Conservation (phyloP, 2,329 filamentous ascomycete genomes). For the Magnaporthiopsis incrustans region DNA sequence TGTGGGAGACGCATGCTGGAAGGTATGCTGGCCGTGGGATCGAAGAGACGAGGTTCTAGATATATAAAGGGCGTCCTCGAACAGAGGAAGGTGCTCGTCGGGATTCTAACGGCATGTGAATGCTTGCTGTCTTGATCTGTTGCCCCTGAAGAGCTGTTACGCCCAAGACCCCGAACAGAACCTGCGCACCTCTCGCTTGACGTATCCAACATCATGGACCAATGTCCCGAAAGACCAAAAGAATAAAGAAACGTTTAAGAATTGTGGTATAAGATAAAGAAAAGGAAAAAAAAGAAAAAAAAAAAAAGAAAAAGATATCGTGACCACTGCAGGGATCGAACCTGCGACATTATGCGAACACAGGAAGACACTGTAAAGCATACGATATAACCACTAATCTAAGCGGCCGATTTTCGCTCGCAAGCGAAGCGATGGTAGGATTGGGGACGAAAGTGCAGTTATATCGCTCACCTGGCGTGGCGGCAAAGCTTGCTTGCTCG, state of each 20-base stretch:
- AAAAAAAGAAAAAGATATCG: constrained; percentile 1
- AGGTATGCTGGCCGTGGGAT: background rate
- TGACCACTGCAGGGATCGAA: constrained; percentile 21
- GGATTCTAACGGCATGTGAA: no score
- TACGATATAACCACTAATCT: constrained; percentile 19
- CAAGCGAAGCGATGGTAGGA: background rate
- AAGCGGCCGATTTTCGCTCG: constrained; percentile 7
- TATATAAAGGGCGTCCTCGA: no score
- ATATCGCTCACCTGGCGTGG: background rate
- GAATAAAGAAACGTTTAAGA: no score
- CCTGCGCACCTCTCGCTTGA: no score
- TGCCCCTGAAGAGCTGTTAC: no score
- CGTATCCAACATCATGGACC: no score
- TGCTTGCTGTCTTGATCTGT: no score
- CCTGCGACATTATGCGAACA: constrained; percentile 20
- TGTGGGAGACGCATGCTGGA: constrained; percentile 23
- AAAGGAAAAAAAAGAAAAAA: background rate
- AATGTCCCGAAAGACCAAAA: no score
- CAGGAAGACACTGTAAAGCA: constrained; percentile 16
- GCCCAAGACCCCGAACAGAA: no score
- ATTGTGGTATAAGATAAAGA: constrained; percentile 5
- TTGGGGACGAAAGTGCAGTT: background rate
- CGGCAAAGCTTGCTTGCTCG: background rate
- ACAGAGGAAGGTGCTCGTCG: no score
- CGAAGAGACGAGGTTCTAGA: background rate